These are phyloP conservation scores for Chytriomyces hyalinus DNA, from an alignment of 192 early-diverging fungal genomes.

Conservation along the genomic window DNA sequence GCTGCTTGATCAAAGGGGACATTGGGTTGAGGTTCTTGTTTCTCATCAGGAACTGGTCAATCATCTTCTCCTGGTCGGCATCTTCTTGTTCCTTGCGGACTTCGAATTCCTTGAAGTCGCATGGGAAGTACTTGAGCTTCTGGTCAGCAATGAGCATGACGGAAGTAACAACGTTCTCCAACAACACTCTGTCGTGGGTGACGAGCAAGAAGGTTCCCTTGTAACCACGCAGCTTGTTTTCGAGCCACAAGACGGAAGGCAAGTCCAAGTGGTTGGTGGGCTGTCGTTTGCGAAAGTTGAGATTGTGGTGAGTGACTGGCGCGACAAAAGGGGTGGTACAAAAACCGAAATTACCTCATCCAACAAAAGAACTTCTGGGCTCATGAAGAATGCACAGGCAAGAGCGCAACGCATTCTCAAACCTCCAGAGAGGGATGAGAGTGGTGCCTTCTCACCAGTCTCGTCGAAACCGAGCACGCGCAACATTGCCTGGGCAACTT, in stretches of 20 bases:
- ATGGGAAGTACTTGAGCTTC: conserved; percentile 73
- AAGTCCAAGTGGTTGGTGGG: conserved; percentile 87
- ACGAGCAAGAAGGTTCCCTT: conserved; percentile 80
- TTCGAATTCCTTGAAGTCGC: conserved; percentile 37
- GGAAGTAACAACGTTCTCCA: conserved; percentile 77
- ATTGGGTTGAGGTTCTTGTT: conserved; percentile 75
- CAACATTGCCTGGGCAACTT: conserved; percentile 26
- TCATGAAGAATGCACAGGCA: conserved; percentile 82
- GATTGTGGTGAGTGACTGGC: not conserved
- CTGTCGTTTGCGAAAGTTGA: conserved; percentile 1
- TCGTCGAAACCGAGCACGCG: conserved; percentile 30
- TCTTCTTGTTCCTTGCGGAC: conserved; percentile 30
- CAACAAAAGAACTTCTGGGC: conserved; percentile 80
- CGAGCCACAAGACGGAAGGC: conserved; percentile 63
- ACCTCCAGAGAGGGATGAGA: conserved; percentile 80
- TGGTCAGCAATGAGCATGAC: conserved; percentile 84
- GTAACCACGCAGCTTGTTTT: conserved; percentile 72
- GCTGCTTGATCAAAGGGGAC: conserved; percentile 57
- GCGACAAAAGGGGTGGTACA: not conserved
- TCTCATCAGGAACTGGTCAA: conserved; percentile 29
- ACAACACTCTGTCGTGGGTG: conserved; percentile 84
- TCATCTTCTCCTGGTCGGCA: conserved; percentile 31
- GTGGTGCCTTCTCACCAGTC: conserved; percentile 42
- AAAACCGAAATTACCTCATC: conserved; percentile 60
- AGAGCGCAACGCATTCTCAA: conserved; percentile 90